These are phyloP conservation scores for Yamadazyma siamensis DNA, from an alignment of 1,139 yeast species.

Conservation along the genomic window DNA sequence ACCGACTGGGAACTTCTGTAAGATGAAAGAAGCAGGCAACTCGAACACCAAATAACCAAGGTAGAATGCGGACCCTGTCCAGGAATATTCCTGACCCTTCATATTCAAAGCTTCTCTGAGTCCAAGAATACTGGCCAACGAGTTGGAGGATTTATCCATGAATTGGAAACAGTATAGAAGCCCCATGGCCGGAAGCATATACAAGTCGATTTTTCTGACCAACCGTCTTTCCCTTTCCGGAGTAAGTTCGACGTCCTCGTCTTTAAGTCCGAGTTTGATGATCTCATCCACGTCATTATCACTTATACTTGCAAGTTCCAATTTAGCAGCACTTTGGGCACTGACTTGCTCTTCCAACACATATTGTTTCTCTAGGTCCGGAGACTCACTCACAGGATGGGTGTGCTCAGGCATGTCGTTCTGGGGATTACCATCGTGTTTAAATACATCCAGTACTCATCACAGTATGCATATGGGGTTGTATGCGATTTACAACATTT, in stretches of 20 bases:
- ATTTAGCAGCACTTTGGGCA: too few relatives aligned
- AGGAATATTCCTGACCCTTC: conserved; percentile 50
- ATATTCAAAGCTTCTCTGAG: conserved; percentile 44
- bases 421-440: too few relatives aligned
- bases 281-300: conserved; percentile 31
- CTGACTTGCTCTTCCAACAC: too few relatives aligned
- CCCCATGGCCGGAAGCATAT: conserved; percentile 53
- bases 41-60: conserved; percentile 49
- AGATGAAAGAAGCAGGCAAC: conserved; percentile 38
- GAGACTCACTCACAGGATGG: too few relatives aligned
- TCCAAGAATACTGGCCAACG: conserved; percentile 62
- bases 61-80: conserved; percentile 59
- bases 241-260: conserved; percentile 12
- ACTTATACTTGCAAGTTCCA: too few relatives aligned
- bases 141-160: conserved; percentile 60
- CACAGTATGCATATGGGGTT: too few relatives aligned
- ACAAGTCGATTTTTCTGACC: conserved; percentile 50
- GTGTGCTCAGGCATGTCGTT: too few relatives aligned
- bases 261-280: conserved; percentile 22
- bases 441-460: too few relatives aligned
- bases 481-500: too few relatives aligned
- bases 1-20: conserved; percentile 35
- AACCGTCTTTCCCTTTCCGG: conserved; percentile 13
- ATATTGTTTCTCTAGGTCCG: too few relatives aligned
- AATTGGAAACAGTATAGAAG: conserved; percentile 54